Conservation (phyloP, 1,284 basidiomycete species). For the Termitomyces sp. region DNA sequence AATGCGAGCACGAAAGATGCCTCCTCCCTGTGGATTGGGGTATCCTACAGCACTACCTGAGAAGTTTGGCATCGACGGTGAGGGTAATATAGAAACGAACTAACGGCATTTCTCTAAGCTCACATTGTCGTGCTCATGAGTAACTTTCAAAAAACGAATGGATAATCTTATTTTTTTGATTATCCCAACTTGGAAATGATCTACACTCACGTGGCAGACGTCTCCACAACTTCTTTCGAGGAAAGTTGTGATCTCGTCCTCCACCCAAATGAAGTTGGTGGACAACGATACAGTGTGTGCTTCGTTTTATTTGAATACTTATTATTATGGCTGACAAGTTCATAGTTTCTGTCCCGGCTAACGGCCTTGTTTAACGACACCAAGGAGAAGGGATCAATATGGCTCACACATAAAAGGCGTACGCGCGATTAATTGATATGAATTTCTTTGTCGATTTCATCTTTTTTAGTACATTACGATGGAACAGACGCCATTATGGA, state of each 20-base stretch:
- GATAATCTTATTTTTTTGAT: neutral
- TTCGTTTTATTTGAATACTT: neutral
- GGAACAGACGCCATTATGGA: conserved; percentile 57
- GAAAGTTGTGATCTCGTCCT: conserved; percentile 8
- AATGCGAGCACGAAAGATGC: conserved; percentile 82
- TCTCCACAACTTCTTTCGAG: too few relatives aligned
- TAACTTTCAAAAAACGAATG: too few relatives aligned
- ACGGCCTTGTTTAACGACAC: conserved; percentile 61
- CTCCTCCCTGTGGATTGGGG: conserved; percentile 47
- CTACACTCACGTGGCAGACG: conserved; percentile 4
- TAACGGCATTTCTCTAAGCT: neutral
- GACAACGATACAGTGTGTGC: conserved; percentile 63
- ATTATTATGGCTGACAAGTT: neutral
- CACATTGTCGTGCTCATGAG: conserved; percentile 29
- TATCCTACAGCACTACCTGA: conserved; percentile 21
- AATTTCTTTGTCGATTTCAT: conserved; percentile 5
- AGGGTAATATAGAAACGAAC: neutral
- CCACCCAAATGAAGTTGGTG: conserved; percentile 51
- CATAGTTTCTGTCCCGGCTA: conserved; percentile 63
- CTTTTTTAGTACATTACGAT: conserved; percentile 51
- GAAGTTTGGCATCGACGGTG: conserved; percentile 5
- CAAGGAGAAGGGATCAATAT: conserved; percentile 72
- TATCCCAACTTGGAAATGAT: conserved; percentile 10
- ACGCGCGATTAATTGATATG: conserved; percentile 25
- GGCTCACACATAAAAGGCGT: conserved; percentile 93